phyloP scores from a whole-genome alignment of 1,284 basidiomycete genomes.

The Rhodofomes roseus region DNA sequence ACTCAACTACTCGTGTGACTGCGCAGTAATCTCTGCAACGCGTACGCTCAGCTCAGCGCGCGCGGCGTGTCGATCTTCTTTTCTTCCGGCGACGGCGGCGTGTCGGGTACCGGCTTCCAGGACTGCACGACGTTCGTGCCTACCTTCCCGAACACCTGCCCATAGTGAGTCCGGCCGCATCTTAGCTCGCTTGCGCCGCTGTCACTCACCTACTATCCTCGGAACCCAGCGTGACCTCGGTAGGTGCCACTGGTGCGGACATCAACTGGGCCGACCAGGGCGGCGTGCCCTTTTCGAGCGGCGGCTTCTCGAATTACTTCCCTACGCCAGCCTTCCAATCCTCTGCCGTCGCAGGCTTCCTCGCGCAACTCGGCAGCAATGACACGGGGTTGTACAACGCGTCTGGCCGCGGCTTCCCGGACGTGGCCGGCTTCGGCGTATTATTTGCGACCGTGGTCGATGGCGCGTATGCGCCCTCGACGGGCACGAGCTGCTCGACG shows the following conservation, averaged over 20 bases:
- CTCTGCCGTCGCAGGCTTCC: conserved; percentile 26
- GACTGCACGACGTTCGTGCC: conserved; percentile 56
- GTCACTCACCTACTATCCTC: conserved; percentile 19
- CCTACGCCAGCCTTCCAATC: conserved; percentile 32
- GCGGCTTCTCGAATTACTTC: conserved; percentile 43
- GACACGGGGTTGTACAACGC: conserved; percentile 54
- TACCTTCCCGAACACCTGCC: conserved; percentile 56
- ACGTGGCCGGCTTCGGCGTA: conserved; percentile 42
- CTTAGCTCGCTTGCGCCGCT: not conserved
- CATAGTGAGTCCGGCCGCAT: conserved; percentile 44
- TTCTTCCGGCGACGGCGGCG: conserved; percentile 60
- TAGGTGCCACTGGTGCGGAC: conserved; percentile 41
- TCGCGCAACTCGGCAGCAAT: not conserved
- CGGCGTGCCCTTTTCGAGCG: conserved; percentile 38
- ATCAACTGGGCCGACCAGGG: conserved; percentile 13
- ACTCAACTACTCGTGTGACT: not conserved
- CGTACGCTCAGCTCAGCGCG: conserved; percentile 60
- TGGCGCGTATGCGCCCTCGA: conserved; percentile 28
- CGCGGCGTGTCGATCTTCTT: conserved; percentile 56
- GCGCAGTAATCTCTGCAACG: conserved; percentile 41
- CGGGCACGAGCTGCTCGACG: conserved; percentile 48
- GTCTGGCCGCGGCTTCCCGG: conserved; percentile 38
- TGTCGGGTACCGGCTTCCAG: conserved; percentile 55
- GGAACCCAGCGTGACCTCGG: conserved; percentile 45
- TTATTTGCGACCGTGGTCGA: conserved; percentile 36